These are phyloP conservation scores for Meyerozyma smithsonii DNA, from an alignment of 1,139 yeast genomes.

Conservation along the genomic window DNA sequence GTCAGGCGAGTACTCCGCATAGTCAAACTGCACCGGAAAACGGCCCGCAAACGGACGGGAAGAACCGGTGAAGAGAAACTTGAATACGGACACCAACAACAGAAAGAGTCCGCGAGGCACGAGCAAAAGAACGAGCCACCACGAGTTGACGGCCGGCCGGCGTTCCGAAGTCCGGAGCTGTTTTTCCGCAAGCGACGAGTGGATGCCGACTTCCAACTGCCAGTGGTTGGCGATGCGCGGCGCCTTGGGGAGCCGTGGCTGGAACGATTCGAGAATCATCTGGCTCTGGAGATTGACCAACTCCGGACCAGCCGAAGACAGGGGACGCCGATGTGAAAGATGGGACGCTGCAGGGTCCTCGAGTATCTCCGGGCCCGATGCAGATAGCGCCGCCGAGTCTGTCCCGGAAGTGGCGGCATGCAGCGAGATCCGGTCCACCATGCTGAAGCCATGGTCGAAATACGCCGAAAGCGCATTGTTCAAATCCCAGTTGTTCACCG, in stretches of 20 bases:
- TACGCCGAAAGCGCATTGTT: conserved; percentile 47
- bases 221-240: conserved; percentile 37
- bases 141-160: conserved; percentile 17
- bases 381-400: conserved; percentile 3
- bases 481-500: conserved; percentile 43
- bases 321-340: conserved; percentile 6
- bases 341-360: conserved; percentile 10
- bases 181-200: conserved; percentile 26
- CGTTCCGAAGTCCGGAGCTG: conserved; percentile 6
- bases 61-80: conserved; percentile 25
- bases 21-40: conserved; percentile 13
- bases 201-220: conserved; percentile 45
- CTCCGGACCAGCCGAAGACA: conserved; percentile 4
- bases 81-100: conserved; percentile 29
- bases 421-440: conserved; percentile 10
- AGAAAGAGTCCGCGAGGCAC: conserved; percentile 41
- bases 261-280: conserved; percentile 27
- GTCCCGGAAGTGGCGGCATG: conserved; percentile 3
- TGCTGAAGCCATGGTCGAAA: conserved; percentile 46
- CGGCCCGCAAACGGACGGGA: conserved; percentile 9
- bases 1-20: conserved; percentile 10
- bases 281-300: conserved; percentile 29
- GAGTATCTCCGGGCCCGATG: conserved; percentile 13
- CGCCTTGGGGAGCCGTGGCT: conserved; percentile 42
- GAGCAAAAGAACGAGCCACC: conserved; percentile 42